Percentiles rank a stretch among this genome's conserved stretches.
Conservation (phyloP, 768 basidiomycete species). For the Cyclocybe aegerita region DNA sequence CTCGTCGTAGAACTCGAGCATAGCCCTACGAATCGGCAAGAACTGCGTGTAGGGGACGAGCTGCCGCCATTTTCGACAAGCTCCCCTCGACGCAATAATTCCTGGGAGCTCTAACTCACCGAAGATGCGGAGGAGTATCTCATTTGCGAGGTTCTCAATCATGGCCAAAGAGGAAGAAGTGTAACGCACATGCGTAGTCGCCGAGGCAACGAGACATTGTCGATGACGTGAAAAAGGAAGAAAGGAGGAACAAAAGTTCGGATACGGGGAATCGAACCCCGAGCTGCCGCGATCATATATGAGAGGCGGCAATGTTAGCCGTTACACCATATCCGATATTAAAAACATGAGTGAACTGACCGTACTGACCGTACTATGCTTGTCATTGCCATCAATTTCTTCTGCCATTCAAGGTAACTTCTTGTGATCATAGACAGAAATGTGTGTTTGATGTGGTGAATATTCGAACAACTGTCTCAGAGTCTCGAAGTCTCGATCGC, state of each 20-base stretch:
- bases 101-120: slow-evolving; percentile 2
- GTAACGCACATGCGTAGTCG: not conserved
- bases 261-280: slow-evolving; percentile 58
- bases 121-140: slow-evolving; percentile 9
- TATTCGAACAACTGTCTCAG: no score
- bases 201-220: not conserved
- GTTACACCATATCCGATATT: slow-evolving; percentile 56
- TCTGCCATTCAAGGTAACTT: no score
- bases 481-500: no score
- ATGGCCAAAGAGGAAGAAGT: not conserved
- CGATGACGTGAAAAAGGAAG: not conserved
- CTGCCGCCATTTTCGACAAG: slow-evolving; percentile 7
- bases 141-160: slow-evolving; percentile 3
- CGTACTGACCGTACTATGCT: no score
- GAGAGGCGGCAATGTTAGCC: slow-evolving; percentile 70
- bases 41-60: slow-evolving; percentile 7
- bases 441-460: no score
- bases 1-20: slow-evolving; percentile 9
- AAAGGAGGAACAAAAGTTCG: slow-evolving; percentile 29
- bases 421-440: no score
- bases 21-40: slow-evolving; percentile 1
- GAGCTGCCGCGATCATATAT: slow-evolving; percentile 45
- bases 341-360: no score
- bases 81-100: slow-evolving; percentile 6
- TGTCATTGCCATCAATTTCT: no score